Evolutionary conservation across 2,329 filamentous ascomycete species (phyloP), one percentile per base, ranked within the genome.

Genomic region (Calonectria pteridis): DNA sequence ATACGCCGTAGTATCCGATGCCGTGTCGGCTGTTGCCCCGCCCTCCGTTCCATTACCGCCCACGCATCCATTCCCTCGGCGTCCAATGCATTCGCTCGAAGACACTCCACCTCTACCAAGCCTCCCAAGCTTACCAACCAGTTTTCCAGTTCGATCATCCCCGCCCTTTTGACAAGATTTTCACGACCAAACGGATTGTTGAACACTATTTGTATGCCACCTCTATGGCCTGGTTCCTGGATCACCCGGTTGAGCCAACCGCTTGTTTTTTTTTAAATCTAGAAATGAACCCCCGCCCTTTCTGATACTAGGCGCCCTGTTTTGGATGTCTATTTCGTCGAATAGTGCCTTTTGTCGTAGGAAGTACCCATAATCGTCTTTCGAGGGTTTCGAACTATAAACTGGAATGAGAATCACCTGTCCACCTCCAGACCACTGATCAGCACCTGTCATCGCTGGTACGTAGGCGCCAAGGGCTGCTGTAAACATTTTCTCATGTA

Each of bases 41-140:
- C 91, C 92, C 20, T 88, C 86, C 1, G 79, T 93, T 90, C 78
- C 93, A 93, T 91, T 71, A 92, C 83, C 78, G 90, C 89, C 90
- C 91, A 93, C 3, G 91, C 75, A 2, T 88, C 81, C 0, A 89
- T 91, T 3, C 88, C 90, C 11, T 46, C 71, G 87, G 88, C 0
- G 85, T 81, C 0, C 78, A 77, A 70, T 90, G 88, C 50, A 93
- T 82, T 79, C 90, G 92, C 3, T 85, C 72, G 79, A 93, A 91
- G 4, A 93, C 77, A 0, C 40, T 86, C 85, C 46, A 86, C 84
- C 73, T 91, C 86, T 16, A 88, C 89, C 72, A 88, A 85, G 53
- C 89, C 85, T 0, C 87, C 85, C 7, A 93, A 84, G 59, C 91
- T 86, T 9, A 87, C 91, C 26, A 94, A 84, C 91, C 92, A 94